phyloP scores from a whole-genome alignment of 2,329 filamentous ascomycete genomes.

The Parafenestella ontariensis region DNA sequence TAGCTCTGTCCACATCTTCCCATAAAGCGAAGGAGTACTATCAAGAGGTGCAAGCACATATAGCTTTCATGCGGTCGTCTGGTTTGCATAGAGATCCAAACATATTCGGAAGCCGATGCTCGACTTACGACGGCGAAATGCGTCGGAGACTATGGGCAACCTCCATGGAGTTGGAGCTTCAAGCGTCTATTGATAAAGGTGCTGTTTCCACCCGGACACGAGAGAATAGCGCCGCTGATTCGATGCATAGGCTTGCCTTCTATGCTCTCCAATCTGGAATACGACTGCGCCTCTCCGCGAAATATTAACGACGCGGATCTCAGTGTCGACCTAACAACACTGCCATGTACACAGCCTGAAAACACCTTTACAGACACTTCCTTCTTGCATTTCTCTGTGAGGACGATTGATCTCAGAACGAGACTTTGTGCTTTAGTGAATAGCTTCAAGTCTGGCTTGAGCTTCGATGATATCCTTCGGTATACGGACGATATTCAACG shows the following conservation, averaged over 20 bases:
- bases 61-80: slow-evolving; percentile 58
- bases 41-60: slow-evolving; percentile 30
- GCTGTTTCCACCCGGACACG: not conserved
- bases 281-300: slow-evolving; percentile 55
- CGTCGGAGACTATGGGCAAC: slow-evolving; percentile 63
- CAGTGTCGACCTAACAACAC: slow-evolving; percentile 9
- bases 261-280: slow-evolving; percentile 47
- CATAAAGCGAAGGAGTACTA: slow-evolving; percentile 48
- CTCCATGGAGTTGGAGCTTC: slow-evolving; percentile 61
- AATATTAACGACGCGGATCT: slow-evolving; percentile 60
- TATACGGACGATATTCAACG: not conserved
- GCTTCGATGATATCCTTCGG: slow-evolving; percentile 17
- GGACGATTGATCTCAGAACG: slow-evolving; percentile 13
- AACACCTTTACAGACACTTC: slow-evolving; percentile 27
- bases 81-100: slow-evolving; percentile 59
- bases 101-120: slow-evolving; percentile 38
- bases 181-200: slow-evolving; percentile 59
- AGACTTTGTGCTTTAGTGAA: slow-evolving; percentile 18
- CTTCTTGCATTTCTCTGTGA: slow-evolving; percentile 18
- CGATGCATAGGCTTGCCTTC: slow-evolving; percentile 55
- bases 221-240: not conserved
- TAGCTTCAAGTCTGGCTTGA: slow-evolving; percentile 7
- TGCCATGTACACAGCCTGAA: slow-evolving; percentile 17
- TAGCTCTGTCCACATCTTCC: slow-evolving; percentile 56
- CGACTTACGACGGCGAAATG: slow-evolving; percentile 56